Base-by-base conservation (phyloP, 805 yeast genomes). In the Ogataea trehaloabstinens region DNA sequence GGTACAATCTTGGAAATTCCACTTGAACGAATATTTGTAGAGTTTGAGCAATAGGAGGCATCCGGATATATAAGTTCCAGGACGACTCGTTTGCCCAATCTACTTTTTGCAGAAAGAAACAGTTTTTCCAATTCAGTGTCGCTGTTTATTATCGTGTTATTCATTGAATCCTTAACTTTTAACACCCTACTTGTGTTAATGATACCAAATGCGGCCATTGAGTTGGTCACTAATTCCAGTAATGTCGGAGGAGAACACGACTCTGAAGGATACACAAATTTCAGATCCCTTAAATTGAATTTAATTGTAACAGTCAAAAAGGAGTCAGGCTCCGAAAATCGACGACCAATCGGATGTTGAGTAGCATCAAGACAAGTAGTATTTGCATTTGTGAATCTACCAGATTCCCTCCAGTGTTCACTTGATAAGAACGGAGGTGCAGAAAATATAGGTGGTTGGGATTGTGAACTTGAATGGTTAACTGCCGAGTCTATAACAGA, bases 171-270 rank as follows among this genome's bases (percentile, higher is more conserved):
- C 40, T 62, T 53, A 8, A 73, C 55, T 21, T 64, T 61, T 16
- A 73, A 49, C 10, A 64, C 58, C 31, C 62, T 45, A 18, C 56
- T 55, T 16, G 58, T 50, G 38, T 60, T 61, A 12, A 67, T 62
- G 22, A 80, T 73, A n/a, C 75, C 73, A 59, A 90, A 90, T 18
- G 90, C 85, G 35, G 72, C 67, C 38, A 77, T 78, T 12, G 87
- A 88, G 56, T 88, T 89, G 40, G 84, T 85, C 10, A 88, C 51
- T n/a, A 90, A 63, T 60, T 90, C 98, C 20, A 72, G 53, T 28
- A 81, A 64, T 0, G 93, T 82, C 2, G 98, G 98, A 5, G 95
- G 83, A 0, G 95, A 83, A 31, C 83, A 76, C 46, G 78, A 76
- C 33, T 70, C 60, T 4, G 78, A 70, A 11, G 85, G 77, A 58